phyloP scores from a whole-genome alignment of 2,329 filamentous ascomycete genomes.

The Cephalotrichum gorgonifer region DNA sequence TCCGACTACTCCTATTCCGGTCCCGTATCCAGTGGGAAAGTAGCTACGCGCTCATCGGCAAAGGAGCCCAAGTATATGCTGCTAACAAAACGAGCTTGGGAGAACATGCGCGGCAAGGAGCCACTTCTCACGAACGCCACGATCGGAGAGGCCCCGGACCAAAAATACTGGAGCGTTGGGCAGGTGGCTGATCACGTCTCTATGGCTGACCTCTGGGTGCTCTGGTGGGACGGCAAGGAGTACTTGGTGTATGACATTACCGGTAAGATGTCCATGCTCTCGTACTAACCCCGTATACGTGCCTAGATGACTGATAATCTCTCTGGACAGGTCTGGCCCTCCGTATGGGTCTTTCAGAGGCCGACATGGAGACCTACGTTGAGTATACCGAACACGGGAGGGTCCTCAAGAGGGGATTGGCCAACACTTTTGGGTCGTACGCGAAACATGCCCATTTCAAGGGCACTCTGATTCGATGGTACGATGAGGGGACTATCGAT shows the following conservation, averaged over 20 bases:
- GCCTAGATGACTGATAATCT: background rate
- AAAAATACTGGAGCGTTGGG: background rate
- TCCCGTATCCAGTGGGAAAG: too few relatives aligned
- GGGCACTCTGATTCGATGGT: background rate
- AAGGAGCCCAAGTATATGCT: too few relatives aligned
- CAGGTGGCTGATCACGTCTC: constrained; percentile 1
- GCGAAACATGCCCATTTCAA: background rate
- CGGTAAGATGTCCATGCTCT: background rate
- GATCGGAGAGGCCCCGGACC: background rate
- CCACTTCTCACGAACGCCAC: too few relatives aligned
- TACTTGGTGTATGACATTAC: background rate
- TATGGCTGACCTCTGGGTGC: background rate
- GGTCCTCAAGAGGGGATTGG: background rate
- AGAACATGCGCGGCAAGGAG: too few relatives aligned
- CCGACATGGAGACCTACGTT: background rate
- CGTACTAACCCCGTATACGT: too few relatives aligned
- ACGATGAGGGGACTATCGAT: background rate
- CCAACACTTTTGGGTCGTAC: background rate
- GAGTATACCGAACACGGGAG: constrained; percentile 2
- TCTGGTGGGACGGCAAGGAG: background rate
- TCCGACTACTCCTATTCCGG: too few relatives aligned
- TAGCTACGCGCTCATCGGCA: too few relatives aligned
- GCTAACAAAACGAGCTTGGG: too few relatives aligned
- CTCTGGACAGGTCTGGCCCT: too few relatives aligned
- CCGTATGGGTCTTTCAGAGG: background rate